Base-by-base conservation (phyloP, 108 stramenopile genomes). In the Nitzschia sp. region DNA sequence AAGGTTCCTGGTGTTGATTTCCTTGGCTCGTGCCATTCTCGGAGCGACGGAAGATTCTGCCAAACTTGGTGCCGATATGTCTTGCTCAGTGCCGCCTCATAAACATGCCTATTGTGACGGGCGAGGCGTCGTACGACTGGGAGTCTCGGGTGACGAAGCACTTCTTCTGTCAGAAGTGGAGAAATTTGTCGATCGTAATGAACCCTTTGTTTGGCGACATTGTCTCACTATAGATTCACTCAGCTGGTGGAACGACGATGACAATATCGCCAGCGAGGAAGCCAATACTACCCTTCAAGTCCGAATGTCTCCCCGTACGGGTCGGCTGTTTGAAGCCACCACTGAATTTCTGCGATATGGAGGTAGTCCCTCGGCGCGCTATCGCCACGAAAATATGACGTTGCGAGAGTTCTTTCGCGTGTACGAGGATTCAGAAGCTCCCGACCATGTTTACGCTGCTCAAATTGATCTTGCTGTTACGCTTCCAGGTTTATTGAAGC, bases 101-200 rank as follows among this genome's bases (percentile, higher is more conserved):
- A n/a, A n/a, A n/a, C 38, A 42, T 42, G 8, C 8, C 15, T 42
- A 42, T 42, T 8, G 38, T 42, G 38, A 42, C 15, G 54, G 54
- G 15, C 2, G 54, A 54, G 54, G 54, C 15, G 54, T 54, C 1
- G 38, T 15, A 42, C 38, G 11, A 11, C 15, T 42, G 38, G 11
- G 38, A 42, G 15, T 8, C 38, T 11, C 38, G 15, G 15, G 38
- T 11, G 38, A 15, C 38, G 15, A 8, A 8, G 15, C 38, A 15
- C 38, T 11, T 8, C 11, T 11, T 42, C 11, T 42, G 38, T 11
- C 15, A 42, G 38, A 54, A 4, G 54, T 26, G 24, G 26, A 54
- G 6, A 1, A 24, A 9, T 63, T 63, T 63, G 62, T 63, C 45
- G 62, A 63, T 25, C 62, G 62, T 25, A 63, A 63, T 46, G 62